phyloP scores from a whole-genome alignment of 371 early-diverging fungal species.

The Nosema muscidifuracis region DNA sequence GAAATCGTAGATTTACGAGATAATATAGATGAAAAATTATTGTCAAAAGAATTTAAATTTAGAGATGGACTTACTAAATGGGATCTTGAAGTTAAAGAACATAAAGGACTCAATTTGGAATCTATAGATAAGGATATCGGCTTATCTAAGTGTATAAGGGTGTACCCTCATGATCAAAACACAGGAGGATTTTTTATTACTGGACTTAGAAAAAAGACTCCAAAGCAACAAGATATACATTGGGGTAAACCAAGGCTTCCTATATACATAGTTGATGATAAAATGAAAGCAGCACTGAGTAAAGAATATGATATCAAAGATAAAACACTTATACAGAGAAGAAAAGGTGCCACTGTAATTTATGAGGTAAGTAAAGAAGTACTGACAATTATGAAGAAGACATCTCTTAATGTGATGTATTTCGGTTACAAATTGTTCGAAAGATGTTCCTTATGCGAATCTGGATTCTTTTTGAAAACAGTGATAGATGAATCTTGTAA shows the following conservation, averaged over 20 bases:
- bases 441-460: conserved; percentile 3
- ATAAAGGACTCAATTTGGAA: conserved; percentile 63
- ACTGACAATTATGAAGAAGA: conserved; percentile 5
- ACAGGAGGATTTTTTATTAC: conserved; percentile 99
- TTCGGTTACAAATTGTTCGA: conserved; percentile 30
- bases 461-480: conserved; percentile 23
- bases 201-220: conserved; percentile 73
- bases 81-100: conserved; percentile 59
- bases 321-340: not conserved
- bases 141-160: conserved; percentile 73
- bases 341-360: not conserved
- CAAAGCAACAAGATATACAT: not conserved
- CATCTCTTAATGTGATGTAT: conserved; percentile 29
- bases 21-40: not conserved
- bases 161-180: conserved; percentile 87
- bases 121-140: conserved; percentile 12
- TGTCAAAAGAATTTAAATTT: conserved; percentile 65
- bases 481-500: not conserved
- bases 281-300: not conserved
- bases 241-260: no score
- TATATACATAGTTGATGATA: not conserved
- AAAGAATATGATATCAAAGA: not conserved
- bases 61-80: conserved; percentile 67
- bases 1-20: conserved; percentile 37
- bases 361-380: conserved; percentile 11